Conservation (phyloP, 2,329 filamentous ascomycete genomes). For the Paecilomyces dactylethromorphus region DNA sequence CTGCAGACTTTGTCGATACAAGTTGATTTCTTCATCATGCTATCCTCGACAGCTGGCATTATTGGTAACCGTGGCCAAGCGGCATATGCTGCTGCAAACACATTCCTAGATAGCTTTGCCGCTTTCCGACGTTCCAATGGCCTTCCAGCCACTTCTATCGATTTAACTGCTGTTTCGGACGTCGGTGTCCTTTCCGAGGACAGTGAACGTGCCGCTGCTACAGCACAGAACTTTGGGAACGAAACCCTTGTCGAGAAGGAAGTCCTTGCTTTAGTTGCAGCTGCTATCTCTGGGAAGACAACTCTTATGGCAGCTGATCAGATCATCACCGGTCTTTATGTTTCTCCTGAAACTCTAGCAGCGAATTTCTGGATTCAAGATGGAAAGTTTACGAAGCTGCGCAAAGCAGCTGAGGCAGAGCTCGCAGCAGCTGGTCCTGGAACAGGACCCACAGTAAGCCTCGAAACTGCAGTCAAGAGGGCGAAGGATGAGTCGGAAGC, state of each 20-base stretch:
- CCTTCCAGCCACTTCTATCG: not conserved
- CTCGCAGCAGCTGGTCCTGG: too few species aligned
- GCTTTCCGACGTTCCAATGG: conserved; percentile 2
- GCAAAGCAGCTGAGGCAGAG: too few species aligned
- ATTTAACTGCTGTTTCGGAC: not conserved
- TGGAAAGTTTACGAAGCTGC: too few species aligned
- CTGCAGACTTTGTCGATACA: not conserved
- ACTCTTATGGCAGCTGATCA: too few species aligned
- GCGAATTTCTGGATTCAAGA: too few species aligned
- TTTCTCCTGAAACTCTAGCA: too few species aligned
- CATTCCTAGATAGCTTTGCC: conserved; percentile 6
- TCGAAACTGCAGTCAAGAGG: too few species aligned
- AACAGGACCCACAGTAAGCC: too few species aligned
- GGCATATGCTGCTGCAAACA: conserved; percentile 7
- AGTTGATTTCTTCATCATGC: conserved; percentile 10
- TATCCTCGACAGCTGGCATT: conserved; percentile 6
- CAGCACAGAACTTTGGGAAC: not conserved
- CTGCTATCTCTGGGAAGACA: not conserved
- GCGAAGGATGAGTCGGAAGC: too few species aligned
- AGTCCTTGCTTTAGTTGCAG: not conserved
- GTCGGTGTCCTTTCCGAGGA: not conserved
- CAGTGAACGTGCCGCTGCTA: not conserved
- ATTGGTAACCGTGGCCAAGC: conserved; percentile 8
- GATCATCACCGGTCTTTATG: too few species aligned
- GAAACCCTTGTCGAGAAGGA: not conserved